These are phyloP conservation scores for Tylopilus balloui DNA, from an alignment of 768 basidiomycete genomes.

Conservation along the genomic window DNA sequence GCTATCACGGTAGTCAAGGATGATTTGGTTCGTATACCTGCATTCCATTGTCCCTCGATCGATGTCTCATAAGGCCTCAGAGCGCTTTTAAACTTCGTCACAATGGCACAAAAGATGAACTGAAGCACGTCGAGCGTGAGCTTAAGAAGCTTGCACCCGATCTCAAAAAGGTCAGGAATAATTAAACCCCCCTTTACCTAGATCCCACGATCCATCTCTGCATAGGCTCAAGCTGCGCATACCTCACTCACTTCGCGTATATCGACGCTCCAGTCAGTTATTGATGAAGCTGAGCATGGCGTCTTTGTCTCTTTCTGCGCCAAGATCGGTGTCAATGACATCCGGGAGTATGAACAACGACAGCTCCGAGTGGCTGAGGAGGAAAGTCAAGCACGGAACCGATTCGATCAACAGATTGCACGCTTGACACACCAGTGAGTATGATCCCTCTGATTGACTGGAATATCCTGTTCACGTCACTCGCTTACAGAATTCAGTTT, in stretches of 20 bases:
- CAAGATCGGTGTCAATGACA: slow-evolving; percentile 71
- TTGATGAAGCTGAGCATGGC: slow-evolving; percentile 77
- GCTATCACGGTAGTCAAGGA: slow-evolving; percentile 71
- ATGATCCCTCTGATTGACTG: slow-evolving; percentile 18
- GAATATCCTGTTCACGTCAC: slow-evolving; percentile 2
- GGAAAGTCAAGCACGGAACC: slow-evolving; percentile 77
- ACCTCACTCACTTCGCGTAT: slow-evolving; percentile 52
- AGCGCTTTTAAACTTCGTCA: slow-evolving; percentile 71
- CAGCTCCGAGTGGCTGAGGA: slow-evolving; percentile 86
- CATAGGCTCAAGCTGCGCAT: slow-evolving; percentile 53
- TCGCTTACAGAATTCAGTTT: slow-evolving; percentile 60
- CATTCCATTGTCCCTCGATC: neutral
- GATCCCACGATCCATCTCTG: neutral
- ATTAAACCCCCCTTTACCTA: neutral
- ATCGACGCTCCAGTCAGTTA: slow-evolving; percentile 45
- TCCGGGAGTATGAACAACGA: slow-evolving; percentile 91
- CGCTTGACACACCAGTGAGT: slow-evolving; percentile 77
- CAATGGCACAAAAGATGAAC: slow-evolving; percentile 75
- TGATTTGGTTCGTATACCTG: slow-evolving; percentile 59
- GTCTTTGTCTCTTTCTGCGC: slow-evolving; percentile 77
- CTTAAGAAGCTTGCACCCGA: slow-evolving; percentile 64
- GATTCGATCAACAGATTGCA: slow-evolving; percentile 83
- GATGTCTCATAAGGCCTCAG: slow-evolving; percentile 36
- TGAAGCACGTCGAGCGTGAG: slow-evolving; percentile 74
- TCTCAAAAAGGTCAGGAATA: slow-evolving; percentile 55